A percentile compares a stretch with the other conserved stretches of the same genome.
phyloP scores from a whole-genome alignment of 2,329 filamentous ascomycete genomes.

The Sporothrix pallida region DNA sequence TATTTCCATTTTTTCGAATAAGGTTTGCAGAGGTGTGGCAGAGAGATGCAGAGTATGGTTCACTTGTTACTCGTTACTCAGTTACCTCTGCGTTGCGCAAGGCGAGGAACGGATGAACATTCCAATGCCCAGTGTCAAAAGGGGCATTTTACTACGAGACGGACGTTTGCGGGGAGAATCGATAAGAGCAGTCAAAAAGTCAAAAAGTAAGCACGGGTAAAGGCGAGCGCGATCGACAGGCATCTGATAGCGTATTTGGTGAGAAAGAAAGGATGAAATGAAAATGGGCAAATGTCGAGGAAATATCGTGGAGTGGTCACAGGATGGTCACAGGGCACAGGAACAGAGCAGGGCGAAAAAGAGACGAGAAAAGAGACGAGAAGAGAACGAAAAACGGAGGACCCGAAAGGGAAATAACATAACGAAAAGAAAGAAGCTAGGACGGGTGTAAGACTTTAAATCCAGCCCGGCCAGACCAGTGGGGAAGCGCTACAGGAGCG shows the following conservation, averaged over 20 bases:
- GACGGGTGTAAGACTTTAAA: neutral
- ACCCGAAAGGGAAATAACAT: neutral
- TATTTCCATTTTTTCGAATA: neutral
- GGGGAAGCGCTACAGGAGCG: neutral
- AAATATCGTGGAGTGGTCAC: neutral
- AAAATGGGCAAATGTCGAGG: neutral
- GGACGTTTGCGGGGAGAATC: neutral
- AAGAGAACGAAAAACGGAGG: neutral
- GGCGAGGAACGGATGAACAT: conserved; percentile 16
- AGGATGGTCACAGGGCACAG: neutral
- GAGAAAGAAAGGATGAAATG: neutral
- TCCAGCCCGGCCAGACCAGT: neutral
- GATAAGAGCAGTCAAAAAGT: neutral
- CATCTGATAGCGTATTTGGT: neutral
- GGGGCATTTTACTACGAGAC: neutral
- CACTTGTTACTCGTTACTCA: neutral
- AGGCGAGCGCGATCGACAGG: conserved; percentile 5
- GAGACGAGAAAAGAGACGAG: neutral
- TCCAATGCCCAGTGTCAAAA: neutral
- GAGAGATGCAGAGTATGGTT: neutral
- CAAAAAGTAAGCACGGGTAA: neutral
- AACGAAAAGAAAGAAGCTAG: no score
- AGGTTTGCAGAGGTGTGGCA: neutral
- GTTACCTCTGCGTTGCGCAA: neutral
- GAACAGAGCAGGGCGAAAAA: neutral